Base-by-base conservation (phyloP, 139 green algal genomes). In the Diplosphaera chodatii region DNA sequence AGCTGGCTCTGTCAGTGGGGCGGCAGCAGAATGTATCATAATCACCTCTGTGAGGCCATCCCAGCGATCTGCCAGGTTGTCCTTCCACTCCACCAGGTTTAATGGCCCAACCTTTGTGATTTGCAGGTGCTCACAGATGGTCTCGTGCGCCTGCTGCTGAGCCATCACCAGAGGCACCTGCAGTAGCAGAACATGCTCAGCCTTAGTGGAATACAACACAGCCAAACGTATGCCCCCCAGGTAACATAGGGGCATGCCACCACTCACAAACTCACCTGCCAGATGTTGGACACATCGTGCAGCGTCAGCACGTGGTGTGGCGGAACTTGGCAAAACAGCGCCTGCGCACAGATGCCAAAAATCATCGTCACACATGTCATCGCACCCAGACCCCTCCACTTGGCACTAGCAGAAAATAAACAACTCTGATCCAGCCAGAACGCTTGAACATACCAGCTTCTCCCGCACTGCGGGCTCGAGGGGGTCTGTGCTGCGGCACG, bases 241-340 rank as follows among this genome's bases (percentile, higher is more conserved):
- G n/a, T n/a, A n/a, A n/a, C n/a, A n/a, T n/a, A n/a, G n/a, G n/a
- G n/a, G n/a, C n/a, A n/a, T n/a, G n/a, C n/a, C n/a, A n/a, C n/a
- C n/a, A n/a, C n/a, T n/a, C n/a, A n/a, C n/a, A n/a, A n/a, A n/a
- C n/a, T n/a, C n/a, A 94, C 85, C n/a, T 97, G 91, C 95, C 95
- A 99, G 75, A 99, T 98, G 86, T 99, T 99, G 80, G 78, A 91
- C 18, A 98, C 95, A 63, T 98, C 93, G 75, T 96, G 89, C 79
- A 99, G 90, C 32, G 91, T 97, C 2, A 99, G 85, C 34, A 99
- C 89, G 70, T 92, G 86, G 32, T 82, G 48, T 4, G 78, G 41
- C 3, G 85, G 80, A 70, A 98, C 95, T 69, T 99, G 94, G 84
- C 92, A 98, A 84, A 99, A 99, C 30, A 93, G 80, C 23, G 95